phyloP scores from a whole-genome alignment of 352 stramenopile species.

The Globisporangium carolinianum region DNA sequence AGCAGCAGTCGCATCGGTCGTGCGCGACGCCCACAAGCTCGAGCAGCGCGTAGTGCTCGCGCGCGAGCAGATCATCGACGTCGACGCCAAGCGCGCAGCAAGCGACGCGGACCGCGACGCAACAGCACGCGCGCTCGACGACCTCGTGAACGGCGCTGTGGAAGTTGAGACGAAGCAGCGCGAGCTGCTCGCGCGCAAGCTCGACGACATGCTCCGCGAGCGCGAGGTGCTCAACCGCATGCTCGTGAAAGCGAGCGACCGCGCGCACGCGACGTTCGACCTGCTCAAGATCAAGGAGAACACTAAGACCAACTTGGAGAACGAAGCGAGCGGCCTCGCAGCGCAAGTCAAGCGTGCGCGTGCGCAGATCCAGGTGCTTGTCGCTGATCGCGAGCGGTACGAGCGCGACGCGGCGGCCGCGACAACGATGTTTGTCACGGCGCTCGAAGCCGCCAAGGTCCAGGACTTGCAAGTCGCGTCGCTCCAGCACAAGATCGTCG shows the following conservation, averaged over 20 bases:
- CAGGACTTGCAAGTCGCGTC: slow-evolving; percentile 69
- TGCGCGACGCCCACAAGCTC: slow-evolving; percentile 53
- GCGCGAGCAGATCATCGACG: slow-evolving; percentile 63
- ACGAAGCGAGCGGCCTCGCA: slow-evolving; percentile 85
- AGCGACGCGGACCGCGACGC: slow-evolving; percentile 68
- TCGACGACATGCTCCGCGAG: slow-evolving; percentile 78
- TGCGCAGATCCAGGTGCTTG: slow-evolving; percentile 75
- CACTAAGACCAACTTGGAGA: slow-evolving; percentile 85
- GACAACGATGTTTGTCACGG: slow-evolving; percentile 78
- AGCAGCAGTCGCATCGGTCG: slow-evolving; percentile 43
- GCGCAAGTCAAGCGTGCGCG: slow-evolving; percentile 75
- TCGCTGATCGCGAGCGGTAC: slow-evolving; percentile 84
- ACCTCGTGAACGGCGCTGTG: slow-evolving; percentile 57
- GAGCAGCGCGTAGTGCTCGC: slow-evolving; percentile 74
- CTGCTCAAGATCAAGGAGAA: slow-evolving; percentile 90
- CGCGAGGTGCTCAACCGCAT: slow-evolving; percentile 84
- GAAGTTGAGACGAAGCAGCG: slow-evolving; percentile 61
- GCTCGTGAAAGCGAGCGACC: slow-evolving; percentile 77
- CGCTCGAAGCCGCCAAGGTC: slow-evolving; percentile 73
- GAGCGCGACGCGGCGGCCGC: slow-evolving; percentile 77
- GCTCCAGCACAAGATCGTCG: slow-evolving; percentile 69
- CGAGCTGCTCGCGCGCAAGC: slow-evolving; percentile 63
- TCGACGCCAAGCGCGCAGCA: slow-evolving; percentile 47
- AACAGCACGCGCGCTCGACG: slow-evolving; percentile 49
- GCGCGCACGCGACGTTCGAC: slow-evolving; percentile 80